These are phyloP conservation scores for Dichotomocladium elegans DNA, from an alignment of 371 early-diverging fungal genomes.

Conservation along the genomic window DNA sequence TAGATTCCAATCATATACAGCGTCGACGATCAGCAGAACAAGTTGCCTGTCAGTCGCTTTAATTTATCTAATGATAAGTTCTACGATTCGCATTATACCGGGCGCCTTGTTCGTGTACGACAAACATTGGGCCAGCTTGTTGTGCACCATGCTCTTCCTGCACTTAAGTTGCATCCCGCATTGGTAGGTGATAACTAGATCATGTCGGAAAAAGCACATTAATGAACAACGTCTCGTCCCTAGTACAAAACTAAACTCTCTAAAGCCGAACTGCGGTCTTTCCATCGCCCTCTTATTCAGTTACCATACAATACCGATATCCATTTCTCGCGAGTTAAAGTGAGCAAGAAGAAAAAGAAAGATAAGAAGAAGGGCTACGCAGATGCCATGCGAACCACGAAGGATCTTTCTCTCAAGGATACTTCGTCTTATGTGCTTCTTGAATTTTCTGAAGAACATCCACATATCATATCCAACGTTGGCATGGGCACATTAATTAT, in stretches of 20 bases:
- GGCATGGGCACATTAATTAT: conserved; percentile 98
- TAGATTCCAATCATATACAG: conserved; percentile 34
- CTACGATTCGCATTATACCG: conserved; percentile 77
- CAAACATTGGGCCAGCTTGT: conserved; percentile 91
- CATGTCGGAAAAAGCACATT: background rate
- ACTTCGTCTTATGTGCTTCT: conserved; percentile 80
- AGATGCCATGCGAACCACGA: conserved; percentile 78
- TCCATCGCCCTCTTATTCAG: conserved; percentile 89
- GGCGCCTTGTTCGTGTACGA: conserved; percentile 73
- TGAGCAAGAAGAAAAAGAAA: conserved; percentile 72
- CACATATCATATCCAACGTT: conserved; percentile 90
- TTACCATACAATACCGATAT: conserved; percentile 55
- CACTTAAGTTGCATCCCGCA: conserved; percentile 84
- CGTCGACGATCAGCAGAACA: conserved; percentile 48
- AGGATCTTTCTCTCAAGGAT: conserved; percentile 92
- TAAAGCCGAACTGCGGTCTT: conserved; percentile 88
- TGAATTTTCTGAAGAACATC: conserved; percentile 98
- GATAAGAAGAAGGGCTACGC: conserved; percentile 66
- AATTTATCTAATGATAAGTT: conserved; percentile 95
- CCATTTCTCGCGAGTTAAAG: conserved; percentile 66
- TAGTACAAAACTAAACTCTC: conserved; percentile 90
- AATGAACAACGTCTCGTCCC: background rate
- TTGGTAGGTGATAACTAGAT: conserved; percentile 44
- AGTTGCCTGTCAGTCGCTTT: conserved; percentile 73
- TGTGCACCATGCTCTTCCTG: conserved; percentile 93